Base-by-base conservation (phyloP, 805 yeast genomes). In the Huiozyma sinensis region DNA sequence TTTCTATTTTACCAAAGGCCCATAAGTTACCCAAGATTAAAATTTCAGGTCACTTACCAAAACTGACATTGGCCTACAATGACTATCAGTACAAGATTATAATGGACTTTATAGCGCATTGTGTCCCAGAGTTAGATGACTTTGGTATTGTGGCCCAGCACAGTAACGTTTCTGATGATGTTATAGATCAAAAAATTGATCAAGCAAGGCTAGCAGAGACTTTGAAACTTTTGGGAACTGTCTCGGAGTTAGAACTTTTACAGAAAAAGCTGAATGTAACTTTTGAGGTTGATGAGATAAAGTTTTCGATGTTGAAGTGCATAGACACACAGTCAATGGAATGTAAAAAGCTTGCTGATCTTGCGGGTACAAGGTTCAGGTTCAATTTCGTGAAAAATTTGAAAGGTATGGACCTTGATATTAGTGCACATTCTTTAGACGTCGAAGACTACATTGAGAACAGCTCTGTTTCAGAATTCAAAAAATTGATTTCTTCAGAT, bases 31-130 rank as follows among this genome's bases (percentile, higher is more conserved):
- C 97, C 0, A 75, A 75, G 50, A 68, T 87, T 49, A 79, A 75
- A 56, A 69, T 89, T 2, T 77, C 85, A 30, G 96, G 92, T 10
- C 77, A 78, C 46, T 73, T 92, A 10, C 95, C 96, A 0, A 66
- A 67, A 31, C 71, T 94, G 48, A 71, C 72, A 30, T 78, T 92
- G 4, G 73, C 83, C 30, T 60, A 92, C 55, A 85, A 85, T 52
- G 97, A 92, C 58, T 83, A 79, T 54, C 96, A 94, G 59, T 94
- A 94, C 65, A 84, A 87, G 60, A 77, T 87, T 1, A 68, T 92
- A 55, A 81, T 92, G 90, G 77, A 79, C 45, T 66, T 90, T 38
- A 66, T 90, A 32, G 83, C 82, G 41, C 73, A 69, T 7, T 76
- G 81, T 17, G 30, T 49, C 4, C 49, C 47, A 24, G 36, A 42